Evolutionary conservation across 1,139 yeast genomes (phyloP).

Genomic region (Magnusiomyces tetraspermus): DNA sequence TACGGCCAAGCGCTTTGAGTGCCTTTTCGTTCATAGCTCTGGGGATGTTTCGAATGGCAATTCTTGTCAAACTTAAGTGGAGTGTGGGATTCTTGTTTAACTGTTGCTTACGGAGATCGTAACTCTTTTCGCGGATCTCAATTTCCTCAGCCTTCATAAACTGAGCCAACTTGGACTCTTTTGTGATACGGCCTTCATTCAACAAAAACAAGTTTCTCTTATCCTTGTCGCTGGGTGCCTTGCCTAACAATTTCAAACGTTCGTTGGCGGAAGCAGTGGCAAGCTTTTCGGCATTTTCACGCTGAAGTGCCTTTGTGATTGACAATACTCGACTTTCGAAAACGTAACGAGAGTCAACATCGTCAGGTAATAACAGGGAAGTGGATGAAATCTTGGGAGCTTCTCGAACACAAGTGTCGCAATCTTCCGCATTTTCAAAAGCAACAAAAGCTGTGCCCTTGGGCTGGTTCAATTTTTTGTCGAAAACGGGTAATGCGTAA

Average conservation of each 20-base stretch:
- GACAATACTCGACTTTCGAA: conserved; percentile 87
- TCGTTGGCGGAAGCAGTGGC: conserved; percentile 65
- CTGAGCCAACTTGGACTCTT: conserved; percentile 70
- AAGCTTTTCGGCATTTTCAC: conserved; percentile 71
- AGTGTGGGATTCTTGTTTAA: conserved; percentile 81
- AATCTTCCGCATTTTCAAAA: conserved; percentile 53
- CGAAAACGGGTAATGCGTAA: conserved; percentile 89
- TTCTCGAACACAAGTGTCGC: conserved; percentile 55
- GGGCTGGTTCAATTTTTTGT: conserved; percentile 74
- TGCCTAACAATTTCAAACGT: conserved; percentile 70
- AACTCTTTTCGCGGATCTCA: conserved; percentile 83
- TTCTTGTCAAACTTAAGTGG: conserved; percentile 84
- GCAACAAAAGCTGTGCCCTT: conserved; percentile 96
- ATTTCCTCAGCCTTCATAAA: conserved; percentile 61
- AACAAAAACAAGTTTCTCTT: conserved; percentile 74
- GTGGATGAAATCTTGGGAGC: conserved; percentile 76
- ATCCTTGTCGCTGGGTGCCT: conserved; percentile 70
- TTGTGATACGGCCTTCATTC: conserved; percentile 88
- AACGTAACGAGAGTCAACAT: conserved; percentile 79
- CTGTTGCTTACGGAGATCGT: conserved; percentile 78
- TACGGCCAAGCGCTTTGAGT: conserved; percentile 83
- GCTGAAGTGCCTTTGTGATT: conserved; percentile 73
- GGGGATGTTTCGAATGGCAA: conserved; percentile 89
- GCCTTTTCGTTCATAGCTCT: conserved; percentile 85
- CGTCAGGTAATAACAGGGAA: conserved; percentile 82